Conservation (phyloP, 768 basidiomycete species). For the Suillus subluteus region DNA sequence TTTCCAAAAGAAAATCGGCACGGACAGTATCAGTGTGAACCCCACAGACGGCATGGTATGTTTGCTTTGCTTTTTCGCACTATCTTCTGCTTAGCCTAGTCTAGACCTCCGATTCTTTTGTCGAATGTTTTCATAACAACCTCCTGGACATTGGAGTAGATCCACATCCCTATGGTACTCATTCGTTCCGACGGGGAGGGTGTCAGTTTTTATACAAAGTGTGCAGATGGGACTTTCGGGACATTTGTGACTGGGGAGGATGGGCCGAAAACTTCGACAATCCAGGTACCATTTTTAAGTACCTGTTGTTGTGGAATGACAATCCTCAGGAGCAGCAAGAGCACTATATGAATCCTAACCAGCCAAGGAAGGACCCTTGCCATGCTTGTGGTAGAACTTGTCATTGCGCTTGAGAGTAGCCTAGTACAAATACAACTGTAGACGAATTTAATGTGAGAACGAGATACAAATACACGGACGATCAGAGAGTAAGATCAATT, state of each 20-base stretch:
- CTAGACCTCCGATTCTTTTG: slow-evolving; percentile 35
- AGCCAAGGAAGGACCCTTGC: slow-evolving; percentile 26
- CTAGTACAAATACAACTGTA: no score
- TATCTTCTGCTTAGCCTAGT: no score
- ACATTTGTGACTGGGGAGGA: slow-evolving; percentile 50
- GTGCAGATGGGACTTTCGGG: slow-evolving; percentile 37
- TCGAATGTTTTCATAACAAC: slow-evolving; percentile 44
- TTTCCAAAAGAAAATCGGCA: no score
- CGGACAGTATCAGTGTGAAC: neutral
- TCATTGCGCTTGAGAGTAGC: slow-evolving; percentile 26
- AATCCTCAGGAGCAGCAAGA: slow-evolving; percentile 32
- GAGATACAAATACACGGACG: neutral
- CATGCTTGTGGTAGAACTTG: slow-evolving; percentile 36
- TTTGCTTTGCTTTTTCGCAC: neutral
- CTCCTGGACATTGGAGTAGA: slow-evolving; percentile 43
- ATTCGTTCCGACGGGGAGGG: slow-evolving; percentile 44
- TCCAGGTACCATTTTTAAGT: slow-evolving; percentile 43
- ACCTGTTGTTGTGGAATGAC: slow-evolving; percentile 46
- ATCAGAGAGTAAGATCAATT: neutral
- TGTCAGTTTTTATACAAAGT: slow-evolving; percentile 41
- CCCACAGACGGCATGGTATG: slow-evolving; percentile 6
- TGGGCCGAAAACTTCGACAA: slow-evolving; percentile 43
- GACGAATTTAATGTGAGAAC: no score
- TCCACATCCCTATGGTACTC: slow-evolving; percentile 29
- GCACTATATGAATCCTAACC: slow-evolving; percentile 41